A percentile compares a stretch with the other conserved stretches of the same genome.
phyloP scores from a whole-genome alignment of 2,329 filamentous ascomycete genomes.

The Geosmithia flava region DNA sequence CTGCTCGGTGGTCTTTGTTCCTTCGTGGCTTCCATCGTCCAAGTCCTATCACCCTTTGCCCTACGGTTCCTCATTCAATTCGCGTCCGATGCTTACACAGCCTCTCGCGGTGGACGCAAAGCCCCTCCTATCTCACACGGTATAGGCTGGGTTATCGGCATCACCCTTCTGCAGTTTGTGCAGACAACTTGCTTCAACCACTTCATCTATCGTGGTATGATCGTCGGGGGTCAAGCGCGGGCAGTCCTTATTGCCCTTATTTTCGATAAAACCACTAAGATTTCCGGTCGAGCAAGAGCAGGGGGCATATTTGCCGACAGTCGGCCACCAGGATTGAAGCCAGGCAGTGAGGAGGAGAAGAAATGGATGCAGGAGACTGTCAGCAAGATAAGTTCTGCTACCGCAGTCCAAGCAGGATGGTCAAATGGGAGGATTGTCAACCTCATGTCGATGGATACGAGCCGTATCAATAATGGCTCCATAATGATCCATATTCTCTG shows the following conservation, averaged over 20 bases:
- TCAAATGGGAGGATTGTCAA: conserved; percentile 86
- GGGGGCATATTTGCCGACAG: conserved; percentile 38
- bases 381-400: conserved; percentile 20
- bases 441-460: conserved; percentile 90
- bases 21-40: conserved; percentile 58
- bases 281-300: conserved; percentile 79
- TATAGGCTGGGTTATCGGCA: conserved; percentile 71
- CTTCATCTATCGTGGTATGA: conserved; percentile 87
- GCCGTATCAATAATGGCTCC: conserved; percentile 78
- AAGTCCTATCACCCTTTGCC: conserved; percentile 76
- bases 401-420: conserved; percentile 66
- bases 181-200: conserved; percentile 78
- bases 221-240: conserved; percentile 74
- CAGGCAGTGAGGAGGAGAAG: no score
- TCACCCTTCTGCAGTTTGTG: conserved; percentile 73
- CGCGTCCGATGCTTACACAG: conserved; percentile 65
- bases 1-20: conserved; percentile 69
- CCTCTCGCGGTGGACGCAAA: conserved; percentile 33
- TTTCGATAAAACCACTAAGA: conserved; percentile 83
- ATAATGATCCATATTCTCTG: conserved; percentile 86
- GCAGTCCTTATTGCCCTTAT: conserved; percentile 75
- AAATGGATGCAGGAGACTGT: conserved; percentile 23
- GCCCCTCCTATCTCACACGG: conserved; percentile 62
- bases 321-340: conserved; percentile 18
- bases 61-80: conserved; percentile 81